These are phyloP conservation scores for Sarocladium brachiariae DNA, from an alignment of 2,329 filamentous ascomycete species.

Conservation along the genomic window DNA sequence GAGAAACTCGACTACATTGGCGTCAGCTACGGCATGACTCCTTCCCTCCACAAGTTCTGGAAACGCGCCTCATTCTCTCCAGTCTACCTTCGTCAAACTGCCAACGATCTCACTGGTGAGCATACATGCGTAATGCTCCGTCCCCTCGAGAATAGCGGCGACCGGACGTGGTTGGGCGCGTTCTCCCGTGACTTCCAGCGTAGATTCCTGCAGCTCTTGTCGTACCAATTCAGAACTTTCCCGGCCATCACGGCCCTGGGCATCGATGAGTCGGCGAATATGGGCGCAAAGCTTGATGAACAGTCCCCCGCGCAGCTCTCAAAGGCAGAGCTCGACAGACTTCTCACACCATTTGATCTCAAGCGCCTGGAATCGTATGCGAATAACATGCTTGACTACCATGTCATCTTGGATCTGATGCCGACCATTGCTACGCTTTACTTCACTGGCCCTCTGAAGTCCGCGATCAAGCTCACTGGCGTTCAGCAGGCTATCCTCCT, in stretches of 20 bases:
- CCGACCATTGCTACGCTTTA: conserved; percentile 76
- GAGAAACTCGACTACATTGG: conserved; percentile 84
- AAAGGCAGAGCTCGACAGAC: conserved; percentile 68
- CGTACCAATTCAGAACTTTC: conserved; percentile 87
- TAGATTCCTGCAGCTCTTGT: conserved; percentile 83
- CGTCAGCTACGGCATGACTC: conserved; percentile 89
- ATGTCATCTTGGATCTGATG: conserved; percentile 90
- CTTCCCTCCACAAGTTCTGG: conserved; percentile 91
- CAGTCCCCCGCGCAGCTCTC: conserved; percentile 48
- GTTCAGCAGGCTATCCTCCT: conserved; percentile 82
- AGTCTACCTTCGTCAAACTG: conserved; percentile 88
- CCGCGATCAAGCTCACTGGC: conserved; percentile 63
- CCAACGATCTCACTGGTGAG: conserved; percentile 94
- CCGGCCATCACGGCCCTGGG: conserved; percentile 70
- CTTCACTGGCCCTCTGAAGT: conserved; percentile 70
- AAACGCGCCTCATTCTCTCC: conserved; percentile 80
- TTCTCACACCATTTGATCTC: conserved; percentile 85
- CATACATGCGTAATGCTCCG: conserved; percentile 97
- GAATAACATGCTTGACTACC: conserved; percentile 96
- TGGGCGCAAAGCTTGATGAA: conserved; percentile 66
- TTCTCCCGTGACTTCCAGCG: conserved; percentile 91
- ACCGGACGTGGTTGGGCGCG: conserved; percentile 79
- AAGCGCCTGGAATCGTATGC: conserved; percentile 94
- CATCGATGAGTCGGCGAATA: conserved; percentile 77
- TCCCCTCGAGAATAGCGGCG: conserved; percentile 61